These are phyloP conservation scores for Claviceps fusiformis DNA, from an alignment of 2,329 filamentous ascomycete species.

Conservation along the genomic window DNA sequence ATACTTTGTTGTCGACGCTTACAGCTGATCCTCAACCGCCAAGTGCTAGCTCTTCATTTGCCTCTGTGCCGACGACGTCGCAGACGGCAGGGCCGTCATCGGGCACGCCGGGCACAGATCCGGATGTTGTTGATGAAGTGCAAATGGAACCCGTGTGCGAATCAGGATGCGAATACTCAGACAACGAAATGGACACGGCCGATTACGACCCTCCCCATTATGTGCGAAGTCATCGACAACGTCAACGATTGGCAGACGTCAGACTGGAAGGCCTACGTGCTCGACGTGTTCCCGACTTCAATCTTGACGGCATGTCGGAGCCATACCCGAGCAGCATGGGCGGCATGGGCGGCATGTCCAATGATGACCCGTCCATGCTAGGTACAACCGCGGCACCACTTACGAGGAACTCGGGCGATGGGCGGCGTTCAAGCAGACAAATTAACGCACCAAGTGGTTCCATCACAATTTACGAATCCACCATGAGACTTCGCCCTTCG, in stretches of 20 bases:
- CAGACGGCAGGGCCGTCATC: slow-evolving; percentile 31
- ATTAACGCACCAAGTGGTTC: slow-evolving; percentile 1
- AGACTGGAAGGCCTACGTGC: not conserved
- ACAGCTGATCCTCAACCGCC: slow-evolving; percentile 70
- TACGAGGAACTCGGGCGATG: not conserved
- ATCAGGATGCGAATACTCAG: slow-evolving; percentile 41
- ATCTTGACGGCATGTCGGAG: slow-evolving; percentile 8
- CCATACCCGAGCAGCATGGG: not conserved
- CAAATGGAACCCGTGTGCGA: slow-evolving; percentile 32
- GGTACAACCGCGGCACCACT: not conserved
- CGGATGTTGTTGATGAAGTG: slow-evolving; percentile 22
- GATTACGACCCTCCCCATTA: slow-evolving; percentile 23
- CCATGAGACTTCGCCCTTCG: not conserved
- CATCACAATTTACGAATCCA: slow-evolving; percentile 4
- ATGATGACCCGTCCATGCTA: not conserved
- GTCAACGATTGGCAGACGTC: not conserved
- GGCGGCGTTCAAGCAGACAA: not conserved
- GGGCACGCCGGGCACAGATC: slow-evolving; percentile 22
- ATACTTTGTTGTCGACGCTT: slow-evolving; percentile 66
- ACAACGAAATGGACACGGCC: slow-evolving; percentile 40
- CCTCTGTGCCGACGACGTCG: slow-evolving; percentile 40
- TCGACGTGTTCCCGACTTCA: slow-evolving; percentile 9
- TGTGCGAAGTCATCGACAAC: slow-evolving; percentile 7
- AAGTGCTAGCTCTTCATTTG: slow-evolving; percentile 71
- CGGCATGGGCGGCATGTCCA: too few relatives aligned